Evolutionary conservation across 768 basidiomycete genomes (phyloP).

Genomic region (Cystobasidium onofrii): DNA sequence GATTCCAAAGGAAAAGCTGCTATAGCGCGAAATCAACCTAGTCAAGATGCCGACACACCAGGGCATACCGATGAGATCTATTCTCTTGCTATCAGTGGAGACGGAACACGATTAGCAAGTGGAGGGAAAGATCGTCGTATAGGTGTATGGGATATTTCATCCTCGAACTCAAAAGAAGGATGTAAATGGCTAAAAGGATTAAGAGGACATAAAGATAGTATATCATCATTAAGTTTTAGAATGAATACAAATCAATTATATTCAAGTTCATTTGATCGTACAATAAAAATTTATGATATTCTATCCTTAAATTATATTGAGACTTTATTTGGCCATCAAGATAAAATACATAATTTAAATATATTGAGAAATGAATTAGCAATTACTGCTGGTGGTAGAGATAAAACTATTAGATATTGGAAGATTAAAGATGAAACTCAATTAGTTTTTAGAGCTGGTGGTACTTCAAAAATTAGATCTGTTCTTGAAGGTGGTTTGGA

Average conservation of each 20-base stretch:
- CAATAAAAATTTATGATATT: conserved; percentile 76
- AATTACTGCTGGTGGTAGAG: conserved; percentile 77
- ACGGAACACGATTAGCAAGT: conserved; percentile 76
- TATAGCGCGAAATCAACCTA: conserved; percentile 37
- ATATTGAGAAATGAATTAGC: conserved; percentile 73
- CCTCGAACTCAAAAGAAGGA: conserved; percentile 44
- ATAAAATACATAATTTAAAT: conserved; percentile 67
- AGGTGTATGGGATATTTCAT: conserved; percentile 68
- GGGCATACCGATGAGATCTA: conserved; percentile 86
- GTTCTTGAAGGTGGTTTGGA: conserved; percentile 63
- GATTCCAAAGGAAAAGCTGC: conserved; percentile 52
- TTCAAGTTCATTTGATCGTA: conserved; percentile 73
- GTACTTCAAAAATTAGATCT: conserved; percentile 66
- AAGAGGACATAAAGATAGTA: conserved; percentile 63
- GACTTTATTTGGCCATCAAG: conserved; percentile 95
- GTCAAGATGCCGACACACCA: conserved; percentile 47
- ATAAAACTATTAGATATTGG: conserved; percentile 90
- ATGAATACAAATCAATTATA: conserved; percentile 68
- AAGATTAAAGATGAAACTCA: conserved; percentile 92
- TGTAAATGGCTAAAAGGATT: conserved; percentile 72
- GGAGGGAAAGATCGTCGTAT: conserved; percentile 75
- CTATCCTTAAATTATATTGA: conserved; percentile 74
- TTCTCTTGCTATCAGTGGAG: conserved; percentile 69
- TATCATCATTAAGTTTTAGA: conserved; percentile 68
- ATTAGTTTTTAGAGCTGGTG: conserved; percentile 93